Percentiles rank a stretch among this genome's conserved stretches.
Evolutionary conservation across 2,329 filamentous ascomycete species (phyloP).

Genomic region (Ophidiomyces ophidiicola): DNA sequence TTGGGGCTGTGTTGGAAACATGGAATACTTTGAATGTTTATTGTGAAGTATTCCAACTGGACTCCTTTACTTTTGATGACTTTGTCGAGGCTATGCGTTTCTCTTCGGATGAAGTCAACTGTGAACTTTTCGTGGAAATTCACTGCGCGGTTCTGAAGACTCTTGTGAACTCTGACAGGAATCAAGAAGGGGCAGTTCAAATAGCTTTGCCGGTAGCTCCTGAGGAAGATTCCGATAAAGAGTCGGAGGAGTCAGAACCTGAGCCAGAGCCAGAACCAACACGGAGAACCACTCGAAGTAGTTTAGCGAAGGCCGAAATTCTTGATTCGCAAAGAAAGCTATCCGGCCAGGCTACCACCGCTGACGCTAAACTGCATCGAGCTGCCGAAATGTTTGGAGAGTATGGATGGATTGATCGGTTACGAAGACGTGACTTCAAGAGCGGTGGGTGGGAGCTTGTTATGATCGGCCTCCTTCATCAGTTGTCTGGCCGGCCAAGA

Average conservation of each 20-base stretch:
- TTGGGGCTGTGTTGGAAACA: conserved; percentile 75
- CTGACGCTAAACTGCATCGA: conserved; percentile 30
- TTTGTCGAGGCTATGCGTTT: conserved; percentile 79
- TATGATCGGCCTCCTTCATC: conserved; percentile 72
- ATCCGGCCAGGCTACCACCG: conserved; percentile 32
- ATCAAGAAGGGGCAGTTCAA: conserved; percentile 62
- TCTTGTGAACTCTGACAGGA: conserved; percentile 61
- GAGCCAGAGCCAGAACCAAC: conserved; percentile 53
- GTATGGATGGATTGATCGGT: conserved; percentile 74
- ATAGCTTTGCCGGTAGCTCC: conserved; percentile 66
- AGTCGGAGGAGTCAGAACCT: conserved; percentile 48
- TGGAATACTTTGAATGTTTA: conserved; percentile 99
- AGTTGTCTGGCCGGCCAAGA: conserved; percentile 64
- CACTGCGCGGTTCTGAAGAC: conserved; percentile 86
- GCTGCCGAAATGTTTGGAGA: conserved; percentile 62
- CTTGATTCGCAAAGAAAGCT: conserved; percentile 54
- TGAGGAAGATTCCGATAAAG: conserved; percentile 56
- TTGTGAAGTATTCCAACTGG: conserved; percentile 81
- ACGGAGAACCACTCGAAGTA: conserved; percentile 69
- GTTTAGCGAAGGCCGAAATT: conserved; percentile 67
- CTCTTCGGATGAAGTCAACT: conserved; percentile 58
- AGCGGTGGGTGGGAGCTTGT: conserved; percentile 88
- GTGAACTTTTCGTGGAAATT: conserved; percentile 77
- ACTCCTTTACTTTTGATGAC: conserved; percentile 97
- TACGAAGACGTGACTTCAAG: conserved; percentile 71